Evolutionary conservation across 805 yeast genomes (phyloP).

Genomic region (Yarrowia keelungensis): DNA sequence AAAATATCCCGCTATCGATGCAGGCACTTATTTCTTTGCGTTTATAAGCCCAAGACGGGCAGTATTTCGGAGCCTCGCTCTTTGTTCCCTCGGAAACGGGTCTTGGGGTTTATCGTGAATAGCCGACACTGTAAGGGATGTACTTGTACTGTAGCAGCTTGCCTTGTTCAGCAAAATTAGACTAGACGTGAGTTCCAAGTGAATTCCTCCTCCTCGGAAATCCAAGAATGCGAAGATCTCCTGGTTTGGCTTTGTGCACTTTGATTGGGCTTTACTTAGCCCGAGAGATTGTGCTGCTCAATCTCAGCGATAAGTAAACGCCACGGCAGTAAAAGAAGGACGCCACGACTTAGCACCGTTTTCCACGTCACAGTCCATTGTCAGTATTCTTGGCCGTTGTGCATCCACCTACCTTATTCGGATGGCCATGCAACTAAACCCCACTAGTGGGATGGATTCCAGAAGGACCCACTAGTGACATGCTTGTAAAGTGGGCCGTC

Average conservation of each 20-base stretch:
- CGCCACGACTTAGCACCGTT: not conserved
- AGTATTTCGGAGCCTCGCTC: not conserved
- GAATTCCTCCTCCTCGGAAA: too few species aligned
- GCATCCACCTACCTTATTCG: slow-evolving; percentile 34
- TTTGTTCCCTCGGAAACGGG: not conserved
- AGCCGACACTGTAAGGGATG: too few species aligned
- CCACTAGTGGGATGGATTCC: slow-evolving; percentile 22
- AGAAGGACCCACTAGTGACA: slow-evolving; percentile 32
- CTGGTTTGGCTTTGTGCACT: not conserved
- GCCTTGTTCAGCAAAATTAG: too few species aligned
- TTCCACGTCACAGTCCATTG: slow-evolving; percentile 1
- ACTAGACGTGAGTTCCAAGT: too few species aligned
- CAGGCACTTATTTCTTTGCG: slow-evolving; percentile 16
- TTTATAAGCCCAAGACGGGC: not conserved
- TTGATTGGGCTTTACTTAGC: not conserved
- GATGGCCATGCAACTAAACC: slow-evolving; percentile 1
- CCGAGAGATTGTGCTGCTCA: too few species aligned
- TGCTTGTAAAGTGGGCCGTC: not conserved
- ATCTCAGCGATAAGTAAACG: not conserved
- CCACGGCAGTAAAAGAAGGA: not conserved
- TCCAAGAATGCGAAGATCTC: too few species aligned
- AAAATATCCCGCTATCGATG: slow-evolving; percentile 6
- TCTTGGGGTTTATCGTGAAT: too few species aligned
- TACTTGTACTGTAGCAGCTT: not conserved
- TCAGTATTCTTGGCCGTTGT: slow-evolving; percentile 8